phyloP scores from a whole-genome alignment of 768 basidiomycete genomes.

The Leccinum rimulosum region DNA sequence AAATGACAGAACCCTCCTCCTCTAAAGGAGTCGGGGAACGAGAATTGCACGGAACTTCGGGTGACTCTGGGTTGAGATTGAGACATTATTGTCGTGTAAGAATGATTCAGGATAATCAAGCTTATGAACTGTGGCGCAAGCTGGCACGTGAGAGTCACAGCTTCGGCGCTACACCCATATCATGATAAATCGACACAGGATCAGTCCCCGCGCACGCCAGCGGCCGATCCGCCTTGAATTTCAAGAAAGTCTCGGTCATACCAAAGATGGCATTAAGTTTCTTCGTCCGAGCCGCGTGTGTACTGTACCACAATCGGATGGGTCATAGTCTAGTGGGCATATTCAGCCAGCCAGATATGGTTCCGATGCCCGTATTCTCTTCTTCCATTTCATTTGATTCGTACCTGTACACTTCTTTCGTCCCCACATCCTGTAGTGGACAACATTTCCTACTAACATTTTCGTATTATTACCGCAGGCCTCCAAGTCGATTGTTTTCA shows the following conservation, averaged over 20 bases:
- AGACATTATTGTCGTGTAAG: too few species aligned
- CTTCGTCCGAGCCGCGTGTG: neutral
- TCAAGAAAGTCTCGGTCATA: neutral
- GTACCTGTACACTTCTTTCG: neutral
- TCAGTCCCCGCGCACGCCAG: neutral
- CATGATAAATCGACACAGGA: neutral
- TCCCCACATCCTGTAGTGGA: neutral
- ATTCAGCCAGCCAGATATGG: neutral
- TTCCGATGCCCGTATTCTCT: neutral
- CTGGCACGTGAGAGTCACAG: too few species aligned
- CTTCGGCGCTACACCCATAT: too few species aligned
- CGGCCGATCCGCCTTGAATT: neutral
- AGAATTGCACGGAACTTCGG: too few species aligned
- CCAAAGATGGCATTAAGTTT: neutral
- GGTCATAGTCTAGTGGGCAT: too few species aligned
- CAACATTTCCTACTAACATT: neutral
- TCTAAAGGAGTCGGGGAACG: too few species aligned
- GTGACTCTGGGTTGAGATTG: too few species aligned
- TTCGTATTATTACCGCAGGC: conserved; percentile 47
- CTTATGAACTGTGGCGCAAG: too few species aligned
- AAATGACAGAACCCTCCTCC: too few species aligned
- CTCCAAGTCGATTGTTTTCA: conserved; percentile 72
- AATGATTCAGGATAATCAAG: too few species aligned
- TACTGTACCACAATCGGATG: neutral
- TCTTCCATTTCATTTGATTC: neutral